Evolutionary conservation across 768 basidiomycete species (phyloP), one percentile per base, ranked within the genome.

Genomic region (Trametes cingulata): DNA sequence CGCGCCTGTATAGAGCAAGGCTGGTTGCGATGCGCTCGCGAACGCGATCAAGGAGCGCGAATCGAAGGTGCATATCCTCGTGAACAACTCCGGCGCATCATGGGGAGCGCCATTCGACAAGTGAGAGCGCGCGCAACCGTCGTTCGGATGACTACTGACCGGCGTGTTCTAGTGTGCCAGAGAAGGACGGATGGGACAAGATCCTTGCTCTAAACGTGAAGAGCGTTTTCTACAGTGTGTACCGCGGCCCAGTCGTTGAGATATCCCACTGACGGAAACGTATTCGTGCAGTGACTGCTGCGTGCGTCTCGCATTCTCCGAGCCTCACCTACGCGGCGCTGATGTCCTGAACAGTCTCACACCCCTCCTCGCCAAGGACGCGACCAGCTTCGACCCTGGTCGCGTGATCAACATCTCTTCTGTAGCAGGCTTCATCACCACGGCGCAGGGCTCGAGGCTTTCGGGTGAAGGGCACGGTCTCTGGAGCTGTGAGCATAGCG

Each of bases 321-420:
- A 65, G 13, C 15, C n/a, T 10, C 20, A 39, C 24, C 20, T 29
- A 25, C 8, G 2, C 14, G 1, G n/a, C 7, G 13, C 52, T 55
- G 35, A 60, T 33, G 6, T 27, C 20, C 9, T 15, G n/a, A n/a
- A 29, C 58, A 80, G 81, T 40, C 64, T 92, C 53, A 80, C 86
- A 10, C 82, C 84, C 39, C 77, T 86, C 36, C 79, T 93, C 0
- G 76, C 76, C n/a, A 90, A 90, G 68, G 85, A 82, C 61, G 76
- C 89, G 0, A 84, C 77, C 17, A 80, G 81, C 37, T 60, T 68
- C 10, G 86, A 92, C 66, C 91, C 91, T 5, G 88, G 80, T 1
- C 82, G 87, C 27, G 87, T 94, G 13, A 86, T 94, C 71, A 93
- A 93, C 70, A 87, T 93, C 65, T 92, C 92, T 0, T 93, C 91